Percentiles rank a stretch among this genome's conserved stretches.
Conservation (phyloP, 306 rosid genomes). For the Alnus rubra region DNA sequence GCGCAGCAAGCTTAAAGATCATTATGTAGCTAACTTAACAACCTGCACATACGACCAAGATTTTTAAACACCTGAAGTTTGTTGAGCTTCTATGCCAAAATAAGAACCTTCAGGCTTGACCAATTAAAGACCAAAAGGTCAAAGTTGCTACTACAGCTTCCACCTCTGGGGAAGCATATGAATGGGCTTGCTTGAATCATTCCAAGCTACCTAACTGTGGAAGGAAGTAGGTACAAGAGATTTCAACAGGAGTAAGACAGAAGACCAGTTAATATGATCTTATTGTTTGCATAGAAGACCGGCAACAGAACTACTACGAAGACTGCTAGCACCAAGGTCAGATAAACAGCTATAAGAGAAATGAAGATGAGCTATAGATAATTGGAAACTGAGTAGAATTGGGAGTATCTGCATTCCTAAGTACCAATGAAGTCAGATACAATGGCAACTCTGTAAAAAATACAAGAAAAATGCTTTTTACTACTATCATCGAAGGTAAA, state of each 20-base stretch:
- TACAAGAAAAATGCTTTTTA: background rate
- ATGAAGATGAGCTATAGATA: background rate
- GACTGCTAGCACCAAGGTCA: background rate
- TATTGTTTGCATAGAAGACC: background rate
- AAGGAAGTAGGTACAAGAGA: background rate
- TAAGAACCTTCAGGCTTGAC: background rate
- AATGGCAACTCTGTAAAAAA: background rate
- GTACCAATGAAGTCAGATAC: background rate
- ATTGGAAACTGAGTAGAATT: background rate
- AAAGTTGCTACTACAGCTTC: conserved; percentile 1
- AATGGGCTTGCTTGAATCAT: conserved; percentile 2
- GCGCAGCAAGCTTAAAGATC: background rate
- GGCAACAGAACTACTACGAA: background rate
- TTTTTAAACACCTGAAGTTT: background rate
- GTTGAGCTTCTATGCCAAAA: background rate
- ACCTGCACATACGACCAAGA: background rate
- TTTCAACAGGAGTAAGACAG: background rate
- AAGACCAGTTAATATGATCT: background rate
- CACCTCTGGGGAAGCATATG: background rate
- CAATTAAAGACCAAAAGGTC: background rate
- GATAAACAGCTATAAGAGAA: no score
- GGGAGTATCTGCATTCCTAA: background rate
- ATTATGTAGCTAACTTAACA: background rate
- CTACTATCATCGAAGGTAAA: background rate
- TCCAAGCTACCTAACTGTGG: background rate